phyloP scores from a whole-genome alignment of 371 early-diverging fungal genomes.

The Mucor sp. region DNA sequence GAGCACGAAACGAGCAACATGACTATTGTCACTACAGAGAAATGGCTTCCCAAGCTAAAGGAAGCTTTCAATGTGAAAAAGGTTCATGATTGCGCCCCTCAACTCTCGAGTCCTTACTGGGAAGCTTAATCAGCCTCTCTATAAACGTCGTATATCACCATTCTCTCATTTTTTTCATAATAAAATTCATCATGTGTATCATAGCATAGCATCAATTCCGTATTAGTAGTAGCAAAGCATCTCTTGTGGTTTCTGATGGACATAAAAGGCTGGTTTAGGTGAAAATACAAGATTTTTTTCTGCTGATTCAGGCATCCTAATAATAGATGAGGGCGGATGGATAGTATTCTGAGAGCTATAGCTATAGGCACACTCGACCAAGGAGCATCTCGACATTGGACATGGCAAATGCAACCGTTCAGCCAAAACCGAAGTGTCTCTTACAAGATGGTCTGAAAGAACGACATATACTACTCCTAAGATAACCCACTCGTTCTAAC shows the following conservation, averaged over 20 bases:
- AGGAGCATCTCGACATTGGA: too few relatives aligned
- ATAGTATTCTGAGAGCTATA: too few relatives aligned
- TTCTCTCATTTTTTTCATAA: not conserved
- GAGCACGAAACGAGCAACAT: slow-evolving; percentile 53
- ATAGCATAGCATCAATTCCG: not conserved
- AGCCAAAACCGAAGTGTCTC: too few relatives aligned
- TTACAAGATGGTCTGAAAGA: too few relatives aligned
- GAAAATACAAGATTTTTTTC: too few relatives aligned
- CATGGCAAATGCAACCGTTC: too few relatives aligned
- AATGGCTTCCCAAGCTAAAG: slow-evolving; percentile 50
- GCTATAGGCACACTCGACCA: too few relatives aligned
- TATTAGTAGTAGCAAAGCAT: not conserved
- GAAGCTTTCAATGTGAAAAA: slow-evolving; percentile 39
- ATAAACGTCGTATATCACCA: not conserved
- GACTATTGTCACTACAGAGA: slow-evolving; percentile 40
- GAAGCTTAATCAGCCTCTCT: slow-evolving; percentile 19
- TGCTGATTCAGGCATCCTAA: too few relatives aligned
- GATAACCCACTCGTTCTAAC: too few relatives aligned
- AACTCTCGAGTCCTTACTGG: slow-evolving; percentile 50
- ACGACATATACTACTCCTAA: too few relatives aligned
- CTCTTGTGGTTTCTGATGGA: not conserved
- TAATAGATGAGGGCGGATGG: too few relatives aligned
- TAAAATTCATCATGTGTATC: not conserved
- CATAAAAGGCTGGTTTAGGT: too few relatives aligned
- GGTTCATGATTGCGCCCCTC: slow-evolving; percentile 46